phyloP scores from a whole-genome alignment of 495 filamentous ascomycete species.

The Tuber microsphaerosporum region DNA sequence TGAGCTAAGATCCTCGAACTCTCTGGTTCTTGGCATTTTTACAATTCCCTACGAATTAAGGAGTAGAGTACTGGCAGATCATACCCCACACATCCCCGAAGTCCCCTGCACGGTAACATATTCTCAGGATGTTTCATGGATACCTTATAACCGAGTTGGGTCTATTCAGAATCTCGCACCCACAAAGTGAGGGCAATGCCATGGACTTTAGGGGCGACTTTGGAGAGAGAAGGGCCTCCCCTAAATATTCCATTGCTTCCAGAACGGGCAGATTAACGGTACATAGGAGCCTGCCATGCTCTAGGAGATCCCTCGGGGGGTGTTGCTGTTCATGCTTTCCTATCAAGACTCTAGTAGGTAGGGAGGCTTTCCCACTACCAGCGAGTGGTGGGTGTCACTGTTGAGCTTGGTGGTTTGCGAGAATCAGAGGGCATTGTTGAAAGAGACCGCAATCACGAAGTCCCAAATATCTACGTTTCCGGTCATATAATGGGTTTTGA shows the following conservation, averaged over 20 bases:
- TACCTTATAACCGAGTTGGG: no score
- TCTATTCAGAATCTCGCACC: no score
- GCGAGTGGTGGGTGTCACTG: neutral
- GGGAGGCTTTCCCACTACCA: neutral
- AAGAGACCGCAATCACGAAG: neutral
- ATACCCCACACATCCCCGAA: no score
- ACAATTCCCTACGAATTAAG: no score
- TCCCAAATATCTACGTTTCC: neutral
- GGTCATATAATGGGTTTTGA: neutral
- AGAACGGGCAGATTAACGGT: neutral
- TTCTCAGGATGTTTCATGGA: no score
- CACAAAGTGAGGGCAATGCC: no score
- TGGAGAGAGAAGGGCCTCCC: neutral
- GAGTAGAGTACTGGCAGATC: no score
- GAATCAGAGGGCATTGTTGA: neutral
- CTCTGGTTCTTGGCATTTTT: no score
- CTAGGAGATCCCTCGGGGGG: neutral
- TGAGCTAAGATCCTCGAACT: no score
- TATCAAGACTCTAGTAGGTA: neutral
- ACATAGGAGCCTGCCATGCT: neutral
- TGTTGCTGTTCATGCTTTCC: neutral
- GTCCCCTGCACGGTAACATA: no score
- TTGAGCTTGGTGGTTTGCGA: neutral
- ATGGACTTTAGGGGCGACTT: no score
- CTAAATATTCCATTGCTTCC: neutral